Base-by-base conservation (phyloP, 1,284 basidiomycete genomes). In the Irpex sp. region DNA sequence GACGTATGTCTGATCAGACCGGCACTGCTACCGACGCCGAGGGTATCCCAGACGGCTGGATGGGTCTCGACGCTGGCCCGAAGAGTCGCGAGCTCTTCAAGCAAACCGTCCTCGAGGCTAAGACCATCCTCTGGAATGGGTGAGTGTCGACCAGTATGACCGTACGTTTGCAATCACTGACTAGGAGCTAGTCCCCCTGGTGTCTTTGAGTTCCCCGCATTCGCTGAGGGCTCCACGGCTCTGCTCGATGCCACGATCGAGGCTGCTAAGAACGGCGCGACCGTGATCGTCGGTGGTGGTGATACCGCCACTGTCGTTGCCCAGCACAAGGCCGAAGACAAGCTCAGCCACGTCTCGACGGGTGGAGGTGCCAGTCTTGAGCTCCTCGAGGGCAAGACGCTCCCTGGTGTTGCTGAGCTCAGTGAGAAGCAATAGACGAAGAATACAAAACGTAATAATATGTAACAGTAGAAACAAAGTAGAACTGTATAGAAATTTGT, bases 51-150 rank as follows among this genome's bases (percentile, higher is more conserved):
- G 91, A 92, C 60, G 93, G 87, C 58, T 96, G 94, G 93, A 90
- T 96, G 91, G 97, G 97, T 73, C 90, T 99, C 60, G 97, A 96
- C 76, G 89, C 82, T 62, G 96, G 96, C 66, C 85, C 84, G 47
- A 85, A 97, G 81, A 94, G 90, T 68, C 87, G 87, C 61, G 82
- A 93, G 73, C 79, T 93, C 66, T 99, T 92, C 83, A 83, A 82
- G 59, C 74, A 89, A 71, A 88, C 95, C 26, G 96, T 98, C 65
- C 76, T 90, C 62, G 88, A 93, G 73, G 84, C 95, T 67, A 98
- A 96, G 86, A 99, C 97, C 57, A 96, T 99, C 76, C 89, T 99
- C 65, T 99, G 97, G 96, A 99, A 99, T 76, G 97, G 95, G 91
- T 89, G 67, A 73, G 80, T 58, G 44, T 21, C 57, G 34, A 8